These are phyloP conservation scores for Ophiostoma himal-ulmi DNA, from an alignment of 2,329 filamentous ascomycete genomes.

Conservation along the genomic window DNA sequence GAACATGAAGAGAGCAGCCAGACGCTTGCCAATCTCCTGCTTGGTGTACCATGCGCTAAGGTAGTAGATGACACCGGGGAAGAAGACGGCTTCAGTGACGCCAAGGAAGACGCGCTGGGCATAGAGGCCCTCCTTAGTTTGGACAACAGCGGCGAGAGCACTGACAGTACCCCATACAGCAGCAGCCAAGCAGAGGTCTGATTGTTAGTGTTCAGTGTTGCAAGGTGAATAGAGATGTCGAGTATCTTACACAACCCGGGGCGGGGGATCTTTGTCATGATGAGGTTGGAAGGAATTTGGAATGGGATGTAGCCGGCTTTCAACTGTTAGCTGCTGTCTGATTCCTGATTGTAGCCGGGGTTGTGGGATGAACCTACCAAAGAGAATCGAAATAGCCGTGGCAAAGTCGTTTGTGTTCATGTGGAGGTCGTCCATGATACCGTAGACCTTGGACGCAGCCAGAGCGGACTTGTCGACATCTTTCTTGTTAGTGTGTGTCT, in stretches of 20 bases:
- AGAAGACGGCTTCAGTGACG: slow-evolving; percentile 54
- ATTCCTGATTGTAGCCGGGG: background rate
- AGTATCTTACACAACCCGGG: slow-evolving; percentile 19
- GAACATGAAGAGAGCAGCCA: slow-evolving; percentile 19
- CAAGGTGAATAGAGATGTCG: background rate
- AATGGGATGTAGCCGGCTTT: slow-evolving; percentile 54
- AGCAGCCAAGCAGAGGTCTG: slow-evolving; percentile 45
- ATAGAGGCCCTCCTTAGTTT: slow-evolving; percentile 36
- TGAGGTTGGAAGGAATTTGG: slow-evolving; percentile 56
- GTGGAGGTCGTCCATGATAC: slow-evolving; percentile 22
- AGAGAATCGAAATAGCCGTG: slow-evolving; percentile 54
- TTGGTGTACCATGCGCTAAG: slow-evolving; percentile 22
- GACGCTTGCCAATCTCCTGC: slow-evolving; percentile 21
- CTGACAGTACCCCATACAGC: slow-evolving; percentile 51
- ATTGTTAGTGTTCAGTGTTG: slow-evolving; percentile 1
- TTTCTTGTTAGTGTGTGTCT: background rate
- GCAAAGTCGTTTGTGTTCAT: slow-evolving; percentile 50
- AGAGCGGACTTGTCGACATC: slow-evolving; percentile 24
- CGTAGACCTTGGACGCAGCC: slow-evolving; percentile 24
- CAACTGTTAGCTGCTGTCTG: background rate
- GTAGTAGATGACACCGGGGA: slow-evolving; percentile 54
- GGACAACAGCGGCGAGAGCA: slow-evolving; percentile 38
- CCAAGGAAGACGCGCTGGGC: slow-evolving; percentile 54
- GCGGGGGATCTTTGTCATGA: slow-evolving; percentile 21
- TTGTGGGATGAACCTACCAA: slow-evolving; percentile 31